Base-by-base conservation (phyloP, 768 basidiomycete species). In the Mycena capillaripes region DNA sequence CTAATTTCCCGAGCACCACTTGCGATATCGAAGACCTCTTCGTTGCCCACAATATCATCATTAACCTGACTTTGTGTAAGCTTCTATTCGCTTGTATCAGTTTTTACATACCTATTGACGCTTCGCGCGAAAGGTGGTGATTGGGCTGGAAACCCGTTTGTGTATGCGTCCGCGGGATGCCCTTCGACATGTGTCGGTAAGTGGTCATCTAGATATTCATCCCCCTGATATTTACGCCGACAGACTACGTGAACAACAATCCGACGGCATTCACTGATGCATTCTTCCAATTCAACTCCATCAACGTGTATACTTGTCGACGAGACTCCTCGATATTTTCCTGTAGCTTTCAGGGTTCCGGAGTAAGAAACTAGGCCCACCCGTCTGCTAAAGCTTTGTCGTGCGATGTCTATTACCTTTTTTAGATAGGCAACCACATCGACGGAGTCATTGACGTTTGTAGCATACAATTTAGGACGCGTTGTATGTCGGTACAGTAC, bases 281-380 rank as follows among this genome's bases (percentile, higher is more conserved):
- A 0, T 93, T 87, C 82, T 94, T 92, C 82, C 88, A 92, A 38
- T 85, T 94, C 79, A 87, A 86, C 29, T 85, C 87, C 1, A 80
- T 94, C 59, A 85, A 85, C 44, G 76, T 85, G 2, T 85, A 85
- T 40, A 55, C 53, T 11, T 55, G n/a, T n/a, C n/a, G n/a, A n/a
- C n/a, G n/a, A n/a, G n/a, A n/a, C n/a, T n/a, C n/a, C n/a, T n/a
- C n/a, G n/a, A n/a, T n/a, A n/a, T n/a, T n/a, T n/a, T n/a, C n/a
- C n/a, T n/a, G n/a, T n/a, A n/a, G n/a, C n/a, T n/a, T n/a, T n/a
- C n/a, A n/a, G n/a, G n/a, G n/a, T n/a, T n/a, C n/a, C n/a, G n/a
- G n/a, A n/a, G n/a, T n/a, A n/a, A n/a, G n/a, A n/a, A n/a, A n/a
- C n/a, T n/a, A n/a, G n/a, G n/a, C n/a, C n/a, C n/a, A n/a, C n/a